Base-by-base conservation (phyloP, 2,329 filamentous ascomycete genomes). In the Colletotrichum siamense region DNA sequence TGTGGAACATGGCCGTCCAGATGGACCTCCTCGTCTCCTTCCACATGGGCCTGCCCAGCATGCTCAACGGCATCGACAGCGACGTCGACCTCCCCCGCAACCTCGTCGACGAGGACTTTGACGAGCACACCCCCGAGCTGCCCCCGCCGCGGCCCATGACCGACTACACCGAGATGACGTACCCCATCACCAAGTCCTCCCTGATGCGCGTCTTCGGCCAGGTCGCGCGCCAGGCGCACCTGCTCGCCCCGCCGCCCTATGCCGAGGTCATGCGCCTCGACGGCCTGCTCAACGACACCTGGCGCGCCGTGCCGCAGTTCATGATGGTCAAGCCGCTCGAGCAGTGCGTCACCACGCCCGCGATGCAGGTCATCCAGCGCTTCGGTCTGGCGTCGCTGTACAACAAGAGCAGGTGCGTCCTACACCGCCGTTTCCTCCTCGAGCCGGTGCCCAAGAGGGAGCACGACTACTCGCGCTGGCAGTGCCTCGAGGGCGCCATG, bases 41-140 rank as follows among this genome's bases (percentile, higher is more conserved):
- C 80, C 92, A 94, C 80, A 88, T 94, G 76, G 93, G 93, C 3
- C 85, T 95, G 70, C 93, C 93, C 4, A 89, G 89, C 80, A 93
- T 94, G 91, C 87, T 94, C 61, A 88, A 92, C 73, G 87, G 89
- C 28, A 89, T 92, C 44, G 92, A 94, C 76, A 91, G 89, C 63
- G 93, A 95, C 80, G 93, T 92, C 0, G 84, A 87, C 2, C 82
- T 91, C 24, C 93, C 93, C 18, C 86, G 88, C 36, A 94, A 94
- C 81, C 82, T 94, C 36, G 87, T 90, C 69, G 93, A 95, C 81
- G 89, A 92, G 36, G 93, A 95, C 80, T 93, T 94, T 78, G 87
- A 88, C 77, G 89, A 92, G 81, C 84, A 91, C 75, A 88, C 86
- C 61, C 83, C 83, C 32, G 87, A 87, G 61, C 82, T 95, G 55